A percentile compares a stretch with the other conserved stretches of the same genome.
phyloP scores from a whole-genome alignment of 2,329 filamentous ascomycete genomes.

The Fonsecaea pedrosoi region DNA sequence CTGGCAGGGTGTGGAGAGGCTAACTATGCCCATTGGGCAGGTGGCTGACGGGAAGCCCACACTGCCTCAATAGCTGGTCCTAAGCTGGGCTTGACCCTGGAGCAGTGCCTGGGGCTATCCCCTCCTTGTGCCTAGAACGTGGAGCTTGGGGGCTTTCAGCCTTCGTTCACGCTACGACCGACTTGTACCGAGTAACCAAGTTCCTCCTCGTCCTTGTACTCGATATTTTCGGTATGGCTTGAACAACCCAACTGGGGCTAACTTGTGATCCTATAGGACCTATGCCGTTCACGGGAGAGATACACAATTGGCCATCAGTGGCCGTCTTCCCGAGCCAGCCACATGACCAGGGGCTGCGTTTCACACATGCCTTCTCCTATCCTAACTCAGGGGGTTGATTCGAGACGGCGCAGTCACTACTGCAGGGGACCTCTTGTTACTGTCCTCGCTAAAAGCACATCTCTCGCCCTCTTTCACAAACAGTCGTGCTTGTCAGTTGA shows the following conservation, averaged over 20 bases:
- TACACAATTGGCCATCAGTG: background rate
- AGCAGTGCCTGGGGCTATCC: slow-evolving; percentile 13
- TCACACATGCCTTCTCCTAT: slow-evolving; percentile 17
- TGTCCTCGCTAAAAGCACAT: slow-evolving; percentile 11
- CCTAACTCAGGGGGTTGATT: slow-evolving; percentile 16
- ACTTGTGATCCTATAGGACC: background rate
- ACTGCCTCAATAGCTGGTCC: background rate
- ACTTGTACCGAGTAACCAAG: no score
- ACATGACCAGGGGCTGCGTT: slow-evolving; percentile 17
- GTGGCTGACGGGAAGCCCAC: background rate
- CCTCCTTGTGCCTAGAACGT: slow-evolving; percentile 6
- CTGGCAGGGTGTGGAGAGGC: background rate
- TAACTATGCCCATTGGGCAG: slow-evolving; percentile 1
- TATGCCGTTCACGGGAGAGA: background rate
- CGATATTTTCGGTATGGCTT: slow-evolving; percentile 1
- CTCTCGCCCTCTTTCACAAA: background rate
- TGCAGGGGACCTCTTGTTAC: slow-evolving; percentile 22
- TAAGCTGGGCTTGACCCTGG: background rate
- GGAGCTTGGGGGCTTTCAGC: background rate
- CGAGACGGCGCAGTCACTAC: slow-evolving; percentile 1
- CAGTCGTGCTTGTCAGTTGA: background rate
- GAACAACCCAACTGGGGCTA: background rate
- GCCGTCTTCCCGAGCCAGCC: slow-evolving; percentile 18
- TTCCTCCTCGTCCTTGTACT: no score
- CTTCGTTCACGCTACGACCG: no score